phyloP scores from a whole-genome alignment of 257 asterid genomes.

The Scutellaria galericulata region DNA sequence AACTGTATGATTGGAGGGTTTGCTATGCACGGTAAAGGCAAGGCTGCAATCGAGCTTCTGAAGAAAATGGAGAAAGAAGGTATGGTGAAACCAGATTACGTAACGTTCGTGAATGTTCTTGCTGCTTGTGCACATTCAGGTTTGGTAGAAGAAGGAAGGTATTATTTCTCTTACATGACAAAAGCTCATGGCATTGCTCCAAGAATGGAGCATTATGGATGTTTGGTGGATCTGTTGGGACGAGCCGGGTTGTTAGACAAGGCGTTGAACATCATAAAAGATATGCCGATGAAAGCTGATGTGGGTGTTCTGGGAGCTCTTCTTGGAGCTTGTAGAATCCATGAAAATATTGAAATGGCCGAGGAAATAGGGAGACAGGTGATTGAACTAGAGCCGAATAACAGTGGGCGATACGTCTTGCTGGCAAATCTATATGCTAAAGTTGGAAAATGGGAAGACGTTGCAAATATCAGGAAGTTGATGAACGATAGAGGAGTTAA shows the following conservation, averaged over 20 bases:
- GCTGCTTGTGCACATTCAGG: constrained; percentile 91
- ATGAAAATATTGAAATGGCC: constrained; percentile 64
- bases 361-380: constrained; percentile 69
- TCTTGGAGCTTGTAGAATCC: constrained; percentile 86
- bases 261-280: constrained; percentile 54
- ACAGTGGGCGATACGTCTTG: constrained; percentile 81
- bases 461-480: constrained; percentile 67
- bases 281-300: constrained; percentile 78
- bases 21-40: constrained; percentile 81
- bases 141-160: constrained; percentile 65
- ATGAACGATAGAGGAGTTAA: constrained; percentile 88
- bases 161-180: constrained; percentile 64
- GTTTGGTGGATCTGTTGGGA: constrained; percentile 90
- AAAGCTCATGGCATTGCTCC: constrained; percentile 59
- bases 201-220: constrained; percentile 88
- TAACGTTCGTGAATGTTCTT: constrained; percentile 77
- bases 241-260: constrained; percentile 78
- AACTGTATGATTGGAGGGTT: constrained; percentile 92
- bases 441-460: constrained; percentile 79
- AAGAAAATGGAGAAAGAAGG: constrained; percentile 68
- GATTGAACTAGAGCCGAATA: constrained; percentile 72
- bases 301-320: constrained; percentile 84
- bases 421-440: constrained; percentile 76
- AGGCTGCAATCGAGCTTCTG: constrained; percentile 69
- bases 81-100: constrained; percentile 55